Evolutionary conservation across 176 grass and related monocot genomes (phyloP).

Genomic region (Neostapfia colusana): DNA sequence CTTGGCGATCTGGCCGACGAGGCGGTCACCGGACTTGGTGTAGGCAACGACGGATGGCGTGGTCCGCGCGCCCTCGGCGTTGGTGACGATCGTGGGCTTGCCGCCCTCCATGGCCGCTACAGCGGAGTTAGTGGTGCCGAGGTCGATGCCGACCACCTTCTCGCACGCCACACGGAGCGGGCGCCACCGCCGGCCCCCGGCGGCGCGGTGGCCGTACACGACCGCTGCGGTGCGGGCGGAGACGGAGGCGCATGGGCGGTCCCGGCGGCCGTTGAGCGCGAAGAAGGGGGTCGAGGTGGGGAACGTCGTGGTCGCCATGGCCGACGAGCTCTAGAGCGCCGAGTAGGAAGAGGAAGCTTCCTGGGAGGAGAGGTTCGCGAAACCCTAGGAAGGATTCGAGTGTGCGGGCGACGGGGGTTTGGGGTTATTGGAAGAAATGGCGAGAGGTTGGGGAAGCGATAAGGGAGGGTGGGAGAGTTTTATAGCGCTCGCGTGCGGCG

Average conservation of each 20-base stretch:
- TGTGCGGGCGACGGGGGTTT: not conserved
- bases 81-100: slow-evolving; percentile 81
- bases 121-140: slow-evolving; percentile 81
- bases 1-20: slow-evolving; percentile 84
- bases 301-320: slow-evolving; percentile 46
- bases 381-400: slow-evolving; percentile 43
- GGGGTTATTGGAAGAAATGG: slow-evolving; percentile 24
- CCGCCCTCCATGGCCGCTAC: slow-evolving; percentile 81
- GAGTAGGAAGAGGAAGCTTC: not conserved
- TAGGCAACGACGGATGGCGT: slow-evolving; percentile 82
- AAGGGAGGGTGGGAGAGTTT: slow-evolving; percentile 37
- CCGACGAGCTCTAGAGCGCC: not conserved
- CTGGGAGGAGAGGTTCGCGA: not conserved
- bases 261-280: slow-evolving; percentile 19
- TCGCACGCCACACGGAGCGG: slow-evolving; percentile 60
- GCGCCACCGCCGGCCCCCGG: slow-evolving; percentile 40
- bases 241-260: not conserved
- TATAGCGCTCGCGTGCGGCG: slow-evolving; percentile 26
- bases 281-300: slow-evolving; percentile 50
- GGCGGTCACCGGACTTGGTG: slow-evolving; percentile 69
- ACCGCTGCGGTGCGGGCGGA: slow-evolving; percentile 29
- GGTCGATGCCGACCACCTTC: slow-evolving; percentile 80
- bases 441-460: slow-evolving; percentile 47
- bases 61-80: slow-evolving; percentile 78
- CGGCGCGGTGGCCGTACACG: slow-evolving; percentile 34